These are phyloP conservation scores for Globisporangium solare DNA, from an alignment of 352 stramenopile species.

Conservation along the genomic window DNA sequence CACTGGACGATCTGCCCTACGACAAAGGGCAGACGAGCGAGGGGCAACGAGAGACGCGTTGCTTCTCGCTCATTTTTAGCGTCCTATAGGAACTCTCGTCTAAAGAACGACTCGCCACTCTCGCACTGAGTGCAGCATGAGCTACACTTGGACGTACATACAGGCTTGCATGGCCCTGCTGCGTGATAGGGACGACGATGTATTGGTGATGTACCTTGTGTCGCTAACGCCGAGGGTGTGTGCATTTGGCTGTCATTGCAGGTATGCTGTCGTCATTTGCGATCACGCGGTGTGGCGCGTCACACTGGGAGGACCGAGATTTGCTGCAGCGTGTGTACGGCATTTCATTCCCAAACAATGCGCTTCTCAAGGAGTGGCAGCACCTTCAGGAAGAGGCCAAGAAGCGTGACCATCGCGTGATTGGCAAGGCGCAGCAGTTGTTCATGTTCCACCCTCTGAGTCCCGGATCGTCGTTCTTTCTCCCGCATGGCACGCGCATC, in stretches of 20 bases:
- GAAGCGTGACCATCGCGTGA: conserved; percentile 94
- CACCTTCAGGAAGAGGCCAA: conserved; percentile 93
- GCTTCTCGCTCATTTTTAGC: conserved; percentile 10
- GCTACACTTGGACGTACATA: conserved; percentile 83
- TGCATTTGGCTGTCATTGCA: conserved; percentile 19
- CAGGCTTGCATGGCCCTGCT: not conserved
- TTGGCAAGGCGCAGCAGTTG: conserved; percentile 95
- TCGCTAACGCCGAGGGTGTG: not conserved
- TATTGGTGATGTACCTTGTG: conserved; percentile 1
- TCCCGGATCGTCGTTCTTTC: conserved; percentile 96
- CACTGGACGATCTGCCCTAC: conserved; percentile 49
- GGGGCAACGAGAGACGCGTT: conserved; percentile 47
- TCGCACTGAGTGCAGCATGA: conserved; percentile 62
- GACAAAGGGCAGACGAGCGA: conserved; percentile 80
- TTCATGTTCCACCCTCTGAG: conserved; percentile 95
- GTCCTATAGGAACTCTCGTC: conserved; percentile 54
- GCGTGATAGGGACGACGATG: not conserved
- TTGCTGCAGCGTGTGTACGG: conserved; percentile 96
- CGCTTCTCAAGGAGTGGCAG: conserved; percentile 85
- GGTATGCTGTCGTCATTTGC: conserved; percentile 92
- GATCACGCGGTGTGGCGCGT: conserved; percentile 92
- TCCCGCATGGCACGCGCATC: conserved; percentile 96
- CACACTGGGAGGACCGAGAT: conserved; percentile 89
- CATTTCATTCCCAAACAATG: conserved; percentile 92
- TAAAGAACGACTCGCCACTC: conserved; percentile 73